Evolutionary conservation across 1,139 yeast genomes (phyloP).

Genomic region (Lodderomyces pseudojiufengensis): DNA sequence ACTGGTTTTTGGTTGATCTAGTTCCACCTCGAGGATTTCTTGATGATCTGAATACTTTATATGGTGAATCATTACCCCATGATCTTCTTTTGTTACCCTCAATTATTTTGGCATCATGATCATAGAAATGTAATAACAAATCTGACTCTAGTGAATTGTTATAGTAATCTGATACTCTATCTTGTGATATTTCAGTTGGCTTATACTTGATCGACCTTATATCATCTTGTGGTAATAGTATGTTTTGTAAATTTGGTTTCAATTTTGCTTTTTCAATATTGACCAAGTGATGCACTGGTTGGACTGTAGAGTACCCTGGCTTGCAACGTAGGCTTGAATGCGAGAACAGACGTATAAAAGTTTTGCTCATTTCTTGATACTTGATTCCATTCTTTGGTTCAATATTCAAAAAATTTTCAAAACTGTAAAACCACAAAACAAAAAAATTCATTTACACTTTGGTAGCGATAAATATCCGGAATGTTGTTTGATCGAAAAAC

Average conservation of each 20-base stretch:
- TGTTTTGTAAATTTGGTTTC: constrained; percentile 64
- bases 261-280: constrained; percentile 67
- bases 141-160: constrained; percentile 71
- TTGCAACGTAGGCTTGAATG: constrained; percentile 39
- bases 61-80: constrained; percentile 91
- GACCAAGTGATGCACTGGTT: constrained; percentile 90
- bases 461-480: too few species aligned
- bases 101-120: constrained; percentile 54
- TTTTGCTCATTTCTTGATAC: constrained; percentile 19
- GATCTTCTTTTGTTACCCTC: constrained; percentile 71
- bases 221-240: constrained; percentile 65
- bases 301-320: constrained; percentile 74
- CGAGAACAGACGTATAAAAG: constrained; percentile 45
- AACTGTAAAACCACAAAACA: too few species aligned
- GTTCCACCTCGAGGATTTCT: constrained; percentile 63
- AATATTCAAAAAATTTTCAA: not conserved
- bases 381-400: not conserved
- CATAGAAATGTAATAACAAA: constrained; percentile 69
- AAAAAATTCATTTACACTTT: too few species aligned
- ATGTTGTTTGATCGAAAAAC: too few species aligned
- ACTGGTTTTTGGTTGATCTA: constrained; percentile 69
- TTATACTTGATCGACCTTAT: constrained; percentile 71
- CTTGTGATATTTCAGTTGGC: constrained; percentile 71
- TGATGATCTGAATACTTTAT: constrained; percentile 75
- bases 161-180: constrained; percentile 79